Evolutionary conservation across 2,329 filamentous ascomycete genomes (phyloP).

Genomic region (Alternaria tenuissima): DNA sequence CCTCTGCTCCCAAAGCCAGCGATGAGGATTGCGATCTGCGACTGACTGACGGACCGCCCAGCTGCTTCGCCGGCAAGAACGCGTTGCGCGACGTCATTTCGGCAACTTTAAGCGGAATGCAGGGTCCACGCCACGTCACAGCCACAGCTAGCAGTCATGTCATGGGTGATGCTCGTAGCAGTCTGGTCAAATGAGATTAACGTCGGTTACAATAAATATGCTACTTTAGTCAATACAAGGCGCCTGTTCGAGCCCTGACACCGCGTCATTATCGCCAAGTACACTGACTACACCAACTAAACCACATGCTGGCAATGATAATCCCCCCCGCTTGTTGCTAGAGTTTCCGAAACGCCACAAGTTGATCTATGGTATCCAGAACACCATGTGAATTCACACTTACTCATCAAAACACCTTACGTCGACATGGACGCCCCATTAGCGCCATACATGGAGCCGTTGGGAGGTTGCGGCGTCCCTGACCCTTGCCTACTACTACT

Average conservation of each 20-base stretch:
- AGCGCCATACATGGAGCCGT: conserved; percentile 27
- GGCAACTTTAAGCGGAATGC: conserved; percentile 23
- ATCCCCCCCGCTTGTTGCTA: neutral
- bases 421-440: conserved; percentile 34
- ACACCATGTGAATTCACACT: conserved; percentile 10
- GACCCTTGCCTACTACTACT: conserved; percentile 44
- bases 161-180: neutral
- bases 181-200: neutral
- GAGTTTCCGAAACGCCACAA: conserved; percentile 27
- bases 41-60: conserved; percentile 13
- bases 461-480: conserved; percentile 49
- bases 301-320: conserved; percentile 5
- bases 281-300: conserved; percentile 5
- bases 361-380: conserved; percentile 26
- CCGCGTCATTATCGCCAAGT: neutral
- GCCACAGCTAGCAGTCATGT: conserved; percentile 9
- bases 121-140: conserved; percentile 26
- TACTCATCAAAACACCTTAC: conserved; percentile 15
- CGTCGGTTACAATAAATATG: neutral
- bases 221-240: neutral
- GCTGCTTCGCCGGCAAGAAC: conserved; percentile 20
- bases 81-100: conserved; percentile 29
- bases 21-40: conserved; percentile 18
- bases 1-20: conserved; percentile 25
- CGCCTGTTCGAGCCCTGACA: neutral